A percentile compares a stretch with the other conserved stretches of the same genome.
These are phyloP conservation scores for Sporothrix dimorphospora DNA, from an alignment of 2,329 filamentous ascomycete genomes.

Conservation along the genomic window DNA sequence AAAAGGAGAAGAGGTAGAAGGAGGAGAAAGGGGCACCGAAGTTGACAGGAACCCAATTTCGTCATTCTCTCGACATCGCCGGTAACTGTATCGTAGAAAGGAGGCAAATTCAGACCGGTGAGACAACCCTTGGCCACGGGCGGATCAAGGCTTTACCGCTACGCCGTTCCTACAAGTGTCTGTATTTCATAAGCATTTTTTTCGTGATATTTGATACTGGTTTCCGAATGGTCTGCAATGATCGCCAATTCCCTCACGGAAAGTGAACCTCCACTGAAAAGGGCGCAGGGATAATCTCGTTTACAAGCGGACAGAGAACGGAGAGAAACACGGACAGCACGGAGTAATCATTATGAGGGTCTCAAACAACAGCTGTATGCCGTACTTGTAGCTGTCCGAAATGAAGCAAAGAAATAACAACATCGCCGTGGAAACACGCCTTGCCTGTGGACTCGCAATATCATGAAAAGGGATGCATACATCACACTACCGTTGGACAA, in stretches of 20 bases:
- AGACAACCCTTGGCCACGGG: neutral
- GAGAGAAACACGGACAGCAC: neutral
- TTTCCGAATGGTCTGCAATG: slow-evolving; percentile 3
- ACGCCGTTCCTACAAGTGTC: neutral
- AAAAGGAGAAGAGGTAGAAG: neutral
- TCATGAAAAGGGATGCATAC: neutral
- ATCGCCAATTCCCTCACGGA: slow-evolving; percentile 9
- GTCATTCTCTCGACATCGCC: neutral
- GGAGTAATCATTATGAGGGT: neutral
- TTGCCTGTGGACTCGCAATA: neutral
- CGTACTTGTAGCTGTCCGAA: neutral
- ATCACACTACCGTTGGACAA: slow-evolving; percentile 16
- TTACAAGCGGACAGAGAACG: slow-evolving; percentile 6
- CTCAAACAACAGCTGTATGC: neutral
- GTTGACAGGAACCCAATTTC: neutral
- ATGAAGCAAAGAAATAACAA: neutral
- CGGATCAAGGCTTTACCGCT: slow-evolving; percentile 7
- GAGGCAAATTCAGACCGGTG: neutral
- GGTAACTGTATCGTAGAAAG: neutral
- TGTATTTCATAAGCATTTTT: neutral
- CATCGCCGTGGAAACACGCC: neutral
- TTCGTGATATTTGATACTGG: neutral
- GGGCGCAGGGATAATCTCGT: neutral
- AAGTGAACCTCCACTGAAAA: neutral
- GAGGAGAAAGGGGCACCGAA: neutral